Evolutionary conservation across 2,329 filamentous ascomycete genomes (phyloP).

Genomic region (Penicillium glabrum): DNA sequence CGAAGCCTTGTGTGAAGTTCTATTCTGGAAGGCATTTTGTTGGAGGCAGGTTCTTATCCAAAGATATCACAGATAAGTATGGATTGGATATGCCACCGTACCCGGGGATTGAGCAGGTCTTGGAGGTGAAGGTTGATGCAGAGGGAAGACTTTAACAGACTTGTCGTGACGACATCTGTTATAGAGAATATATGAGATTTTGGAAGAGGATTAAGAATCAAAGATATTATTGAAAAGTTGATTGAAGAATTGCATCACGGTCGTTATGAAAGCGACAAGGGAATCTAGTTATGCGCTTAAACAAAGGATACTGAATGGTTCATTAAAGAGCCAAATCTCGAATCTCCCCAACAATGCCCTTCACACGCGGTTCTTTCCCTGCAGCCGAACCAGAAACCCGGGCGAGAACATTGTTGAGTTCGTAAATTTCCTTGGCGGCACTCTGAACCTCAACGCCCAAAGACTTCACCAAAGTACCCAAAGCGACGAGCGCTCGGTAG

Average conservation of each 20-base stretch:
- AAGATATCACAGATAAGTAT: conserved; percentile 79
- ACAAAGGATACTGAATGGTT: background rate
- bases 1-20: conserved; percentile 82
- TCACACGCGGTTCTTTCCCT: conserved; percentile 61
- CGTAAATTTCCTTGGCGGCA: conserved; percentile 59
- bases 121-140: conserved; percentile 62
- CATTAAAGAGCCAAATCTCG: conserved; percentile 33
- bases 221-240: background rate
- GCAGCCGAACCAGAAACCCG: conserved; percentile 48
- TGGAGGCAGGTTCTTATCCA: conserved; percentile 83
- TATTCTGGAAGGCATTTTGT: conserved; percentile 90
- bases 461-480: conserved; percentile 70
- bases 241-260: conserved; percentile 1
- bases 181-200: background rate
- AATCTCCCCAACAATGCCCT: conserved; percentile 62
- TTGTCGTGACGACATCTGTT: too few species aligned
- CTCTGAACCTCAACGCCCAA: conserved; percentile 61
- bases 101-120: conserved; percentile 82
- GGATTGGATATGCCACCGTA: conserved; percentile 80
- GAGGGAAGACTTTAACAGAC: conserved; percentile 33
- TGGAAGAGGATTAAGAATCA: background rate
- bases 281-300: conserved; percentile 16
- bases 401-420: conserved; percentile 49
- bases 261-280: conserved; percentile 1
- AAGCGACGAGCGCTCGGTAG: conserved; percentile 76